Conservation (phyloP, 306 rosid species). For the Sesbania bispinosa region DNA sequence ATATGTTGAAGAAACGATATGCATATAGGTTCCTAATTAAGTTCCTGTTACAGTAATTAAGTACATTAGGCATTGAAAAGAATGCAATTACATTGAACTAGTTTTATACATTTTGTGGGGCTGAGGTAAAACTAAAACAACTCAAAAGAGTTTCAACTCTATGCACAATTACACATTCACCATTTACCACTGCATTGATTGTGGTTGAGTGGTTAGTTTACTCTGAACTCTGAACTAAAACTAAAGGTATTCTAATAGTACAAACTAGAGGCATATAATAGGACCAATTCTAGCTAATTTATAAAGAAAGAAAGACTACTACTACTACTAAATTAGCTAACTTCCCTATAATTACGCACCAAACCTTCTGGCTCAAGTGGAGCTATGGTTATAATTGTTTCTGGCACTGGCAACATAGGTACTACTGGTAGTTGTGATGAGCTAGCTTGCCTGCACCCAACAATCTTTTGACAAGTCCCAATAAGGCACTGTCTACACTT, state of each 20-base stretch:
- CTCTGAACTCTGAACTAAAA: conserved; percentile 23
- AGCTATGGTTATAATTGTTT: no score
- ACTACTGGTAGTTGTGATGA: conserved; percentile 21
- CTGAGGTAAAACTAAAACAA: background rate
- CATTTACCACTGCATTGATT: conserved; percentile 14
- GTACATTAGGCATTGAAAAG: background rate
- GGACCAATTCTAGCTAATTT: background rate
- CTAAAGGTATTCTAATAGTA: background rate
- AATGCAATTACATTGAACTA: conserved; percentile 20
- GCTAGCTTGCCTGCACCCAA: conserved; percentile 31
- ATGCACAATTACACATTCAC: conserved; percentile 8
- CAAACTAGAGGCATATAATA: background rate
- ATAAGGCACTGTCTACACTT: conserved; percentile 82
- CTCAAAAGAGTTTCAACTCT: conserved; percentile 4
- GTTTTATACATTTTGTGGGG: conserved; percentile 19
- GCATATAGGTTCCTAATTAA: no score
- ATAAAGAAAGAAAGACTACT: background rate
- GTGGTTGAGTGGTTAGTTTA: conserved; percentile 3
- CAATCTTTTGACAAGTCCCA: conserved; percentile 74
- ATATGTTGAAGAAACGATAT: background rate
- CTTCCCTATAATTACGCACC: conserved; percentile 52
- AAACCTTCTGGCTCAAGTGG: conserved; percentile 64
- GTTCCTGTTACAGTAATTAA: background rate
- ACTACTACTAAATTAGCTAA: background rate
- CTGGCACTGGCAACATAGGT: conserved; percentile 25